A percentile compares a stretch with the other conserved stretches of the same genome.
phyloP scores from a whole-genome alignment of 306 rosid genomes.

The Vicia sativa region DNA sequence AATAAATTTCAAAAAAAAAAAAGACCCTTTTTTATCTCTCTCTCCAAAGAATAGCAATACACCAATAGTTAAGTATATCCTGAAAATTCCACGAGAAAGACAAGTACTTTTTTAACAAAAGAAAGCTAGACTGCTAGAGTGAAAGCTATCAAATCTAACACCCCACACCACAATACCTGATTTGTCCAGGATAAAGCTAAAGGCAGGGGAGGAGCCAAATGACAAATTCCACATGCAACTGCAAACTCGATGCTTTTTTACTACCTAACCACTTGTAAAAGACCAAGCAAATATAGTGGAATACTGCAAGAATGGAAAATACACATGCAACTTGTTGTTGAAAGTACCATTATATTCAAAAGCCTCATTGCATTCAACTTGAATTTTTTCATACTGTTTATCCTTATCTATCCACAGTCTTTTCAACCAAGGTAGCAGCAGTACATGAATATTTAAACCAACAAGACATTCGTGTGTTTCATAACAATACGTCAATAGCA shows the following conservation, averaged over 20 bases:
- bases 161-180: not conserved
- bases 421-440: conserved; percentile 17
- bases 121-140: not conserved
- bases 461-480: conserved; percentile 20
- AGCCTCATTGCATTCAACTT: conserved; percentile 1
- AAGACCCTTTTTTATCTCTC: too few relatives aligned
- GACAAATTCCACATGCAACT: not conserved
- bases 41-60: too few relatives aligned
- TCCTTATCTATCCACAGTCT: conserved; percentile 42
- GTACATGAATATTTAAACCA: conserved; percentile 26
- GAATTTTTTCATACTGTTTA: conserved; percentile 1
- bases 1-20: too few relatives aligned
- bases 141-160: not conserved
- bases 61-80: not conserved
- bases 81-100: not conserved
- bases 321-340: conserved; percentile 18
- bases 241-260: too few relatives aligned
- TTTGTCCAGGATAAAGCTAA: not conserved
- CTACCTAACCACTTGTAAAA: not conserved
- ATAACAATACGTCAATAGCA: too few relatives aligned
- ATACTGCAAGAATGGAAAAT: conserved; percentile 13
- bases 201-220: not conserved
- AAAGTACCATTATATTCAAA: conserved; percentile 29
- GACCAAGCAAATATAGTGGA: not conserved
- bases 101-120: not conserved